These are phyloP conservation scores for Ophiobolus disseminans DNA, from an alignment of 2,329 filamentous ascomycete genomes.

Conservation along the genomic window DNA sequence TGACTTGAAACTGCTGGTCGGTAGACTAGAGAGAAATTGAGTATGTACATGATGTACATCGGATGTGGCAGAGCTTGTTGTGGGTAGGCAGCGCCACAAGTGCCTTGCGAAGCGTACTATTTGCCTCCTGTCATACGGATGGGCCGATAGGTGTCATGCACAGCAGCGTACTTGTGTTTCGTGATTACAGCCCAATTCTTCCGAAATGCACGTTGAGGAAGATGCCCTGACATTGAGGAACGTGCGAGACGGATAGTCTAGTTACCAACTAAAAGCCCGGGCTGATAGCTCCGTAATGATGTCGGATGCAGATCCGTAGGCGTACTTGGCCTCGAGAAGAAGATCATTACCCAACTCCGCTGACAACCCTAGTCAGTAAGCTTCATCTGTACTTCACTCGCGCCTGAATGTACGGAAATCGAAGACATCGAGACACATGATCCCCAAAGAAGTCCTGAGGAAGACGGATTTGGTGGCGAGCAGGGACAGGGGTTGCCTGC, in stretches of 20 bases:
- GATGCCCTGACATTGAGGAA: conserved; percentile 13
- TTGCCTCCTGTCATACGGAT: conserved; percentile 30
- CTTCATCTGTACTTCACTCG: conserved; percentile 26
- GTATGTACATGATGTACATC: no score
- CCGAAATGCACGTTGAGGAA: conserved; percentile 17
- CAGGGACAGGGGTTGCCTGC: conserved; percentile 26
- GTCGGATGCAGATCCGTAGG: conserved; percentile 42
- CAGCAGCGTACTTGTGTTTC: conserved; percentile 21
- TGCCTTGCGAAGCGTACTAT: conserved; percentile 16
- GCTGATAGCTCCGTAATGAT: conserved; percentile 26
- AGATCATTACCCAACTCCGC: conserved; percentile 21
- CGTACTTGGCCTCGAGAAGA: conserved; percentile 16
- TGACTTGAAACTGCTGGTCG: no score
- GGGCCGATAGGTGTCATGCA: conserved; percentile 26
- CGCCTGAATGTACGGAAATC: conserved; percentile 12
- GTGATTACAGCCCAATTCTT: conserved; percentile 26
- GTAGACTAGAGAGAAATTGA: no score
- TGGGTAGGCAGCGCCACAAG: conserved; percentile 30
- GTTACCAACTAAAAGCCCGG: conserved; percentile 21
- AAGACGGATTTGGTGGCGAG: conserved; percentile 25
- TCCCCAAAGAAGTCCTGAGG: conserved; percentile 21
- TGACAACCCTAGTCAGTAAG: conserved; percentile 13
- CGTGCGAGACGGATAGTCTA: conserved; percentile 27
- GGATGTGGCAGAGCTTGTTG: conserved; percentile 26
- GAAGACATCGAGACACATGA: conserved; percentile 1